Conservation (phyloP, 371 early-diverging fungal genomes). For the Apophysomyces elegans region DNA sequence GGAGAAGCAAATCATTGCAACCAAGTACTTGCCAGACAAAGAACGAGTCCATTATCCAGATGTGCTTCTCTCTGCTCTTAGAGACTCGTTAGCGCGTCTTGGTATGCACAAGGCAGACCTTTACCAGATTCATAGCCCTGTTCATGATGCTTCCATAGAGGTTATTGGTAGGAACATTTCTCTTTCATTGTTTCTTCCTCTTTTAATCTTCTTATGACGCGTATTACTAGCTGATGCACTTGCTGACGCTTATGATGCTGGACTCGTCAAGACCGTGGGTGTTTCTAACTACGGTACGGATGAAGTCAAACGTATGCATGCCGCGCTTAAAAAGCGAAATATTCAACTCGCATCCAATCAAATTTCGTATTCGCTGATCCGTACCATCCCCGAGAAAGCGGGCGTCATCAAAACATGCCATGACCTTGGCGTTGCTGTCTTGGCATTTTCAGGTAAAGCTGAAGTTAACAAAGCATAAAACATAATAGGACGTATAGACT, state of each 20-base stretch:
- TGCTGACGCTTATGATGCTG: constrained; percentile 57
- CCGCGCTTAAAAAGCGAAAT: constrained; percentile 51
- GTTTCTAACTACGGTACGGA: constrained; percentile 67
- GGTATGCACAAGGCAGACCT: constrained; percentile 63
- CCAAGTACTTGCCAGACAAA: constrained; percentile 54
- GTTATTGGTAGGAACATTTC: constrained; percentile 41
- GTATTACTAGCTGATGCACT: constrained; percentile 44
- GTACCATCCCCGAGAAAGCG: constrained; percentile 54
- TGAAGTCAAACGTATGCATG: constrained; percentile 54
- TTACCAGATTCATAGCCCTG: constrained; percentile 79
- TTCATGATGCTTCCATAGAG: constrained; percentile 52
- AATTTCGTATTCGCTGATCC: constrained; percentile 52
- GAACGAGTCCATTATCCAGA: constrained; percentile 45
- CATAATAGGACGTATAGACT: background rate
- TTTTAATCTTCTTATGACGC: background rate
- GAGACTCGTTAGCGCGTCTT: constrained; percentile 58
- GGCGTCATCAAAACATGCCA: constrained; percentile 58
- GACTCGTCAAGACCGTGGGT: constrained; percentile 67
- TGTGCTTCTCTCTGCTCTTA: constrained; percentile 48
- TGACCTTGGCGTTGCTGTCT: constrained; percentile 61
- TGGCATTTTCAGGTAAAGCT: constrained; percentile 59
- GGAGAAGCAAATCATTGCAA: constrained; percentile 48
- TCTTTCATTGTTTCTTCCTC: background rate
- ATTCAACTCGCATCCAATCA: constrained; percentile 62
- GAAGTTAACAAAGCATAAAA: background rate